A percentile compares a stretch with the other conserved stretches of the same genome.
These are phyloP conservation scores for Chaetoceros tenuissimus DNA, from an alignment of 108 stramenopile species.

Conservation along the genomic window DNA sequence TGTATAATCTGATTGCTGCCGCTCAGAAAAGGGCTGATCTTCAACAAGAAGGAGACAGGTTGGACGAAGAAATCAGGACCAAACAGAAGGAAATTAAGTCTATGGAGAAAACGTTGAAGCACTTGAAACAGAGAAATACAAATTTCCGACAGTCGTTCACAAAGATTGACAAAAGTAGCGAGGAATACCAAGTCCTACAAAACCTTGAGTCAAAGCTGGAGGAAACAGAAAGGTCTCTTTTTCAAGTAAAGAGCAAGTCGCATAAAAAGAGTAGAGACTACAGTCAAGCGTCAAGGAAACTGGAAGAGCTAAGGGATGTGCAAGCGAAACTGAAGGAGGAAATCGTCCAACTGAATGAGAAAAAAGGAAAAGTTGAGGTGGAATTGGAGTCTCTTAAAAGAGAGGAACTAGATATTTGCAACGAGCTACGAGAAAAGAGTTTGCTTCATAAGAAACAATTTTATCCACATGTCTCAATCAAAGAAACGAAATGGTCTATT, in stretches of 20 bases:
- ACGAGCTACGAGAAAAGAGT: neutral
- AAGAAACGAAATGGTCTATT: neutral
- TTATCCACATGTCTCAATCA: neutral
- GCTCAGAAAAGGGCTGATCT: slow-evolving; percentile 83
- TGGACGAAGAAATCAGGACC: slow-evolving; percentile 57
- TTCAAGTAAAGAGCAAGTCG: no score
- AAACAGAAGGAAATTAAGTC: slow-evolving; percentile 53
- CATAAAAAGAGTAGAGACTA: no score
- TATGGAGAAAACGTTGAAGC: slow-evolving; percentile 38
- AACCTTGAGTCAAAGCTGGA: neutral
- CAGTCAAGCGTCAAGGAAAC: no score
- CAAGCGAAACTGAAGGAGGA: neutral
- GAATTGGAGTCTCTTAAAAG: neutral
- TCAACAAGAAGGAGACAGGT: slow-evolving; percentile 73
- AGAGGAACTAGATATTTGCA: neutral
- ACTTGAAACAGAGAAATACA: slow-evolving; percentile 45
- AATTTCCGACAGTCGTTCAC: slow-evolving; percentile 40
- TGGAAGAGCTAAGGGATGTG: neutral
- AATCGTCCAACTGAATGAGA: neutral
- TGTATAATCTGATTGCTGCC: slow-evolving; percentile 69
- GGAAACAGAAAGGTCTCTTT: no score
- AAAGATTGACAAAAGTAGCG: slow-evolving; percentile 7
- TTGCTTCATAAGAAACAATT: neutral
- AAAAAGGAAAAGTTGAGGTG: neutral
- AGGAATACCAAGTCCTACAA: neutral